Conservation (phyloP, 495 filamentous ascomycete species). For the Tuber microsphaerosporum region DNA sequence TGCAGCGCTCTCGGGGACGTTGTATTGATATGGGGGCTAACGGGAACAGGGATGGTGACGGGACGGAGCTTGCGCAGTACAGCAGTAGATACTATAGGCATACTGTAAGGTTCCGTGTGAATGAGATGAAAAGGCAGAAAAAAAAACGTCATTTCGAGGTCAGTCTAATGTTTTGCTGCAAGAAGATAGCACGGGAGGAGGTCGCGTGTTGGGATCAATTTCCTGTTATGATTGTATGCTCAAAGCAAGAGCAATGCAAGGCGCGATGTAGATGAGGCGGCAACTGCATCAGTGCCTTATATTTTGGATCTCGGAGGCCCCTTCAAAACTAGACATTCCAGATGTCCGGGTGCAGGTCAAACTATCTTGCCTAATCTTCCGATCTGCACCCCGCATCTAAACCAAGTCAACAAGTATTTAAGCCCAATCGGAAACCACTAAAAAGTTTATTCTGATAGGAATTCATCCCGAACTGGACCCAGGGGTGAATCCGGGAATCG, state of each 20-base stretch:
- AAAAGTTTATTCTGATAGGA: not conserved
- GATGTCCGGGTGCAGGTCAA: not conserved
- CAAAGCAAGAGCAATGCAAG: not conserved
- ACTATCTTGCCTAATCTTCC: not conserved
- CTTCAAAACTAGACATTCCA: not conserved
- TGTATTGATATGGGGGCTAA: not conserved
- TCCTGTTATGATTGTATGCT: not conserved
- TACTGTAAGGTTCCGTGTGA: not conserved
- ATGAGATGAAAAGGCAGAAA: not conserved
- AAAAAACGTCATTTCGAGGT: not conserved
- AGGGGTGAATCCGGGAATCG: not conserved
- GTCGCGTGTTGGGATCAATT: not conserved
- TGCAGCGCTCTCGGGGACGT: not conserved
- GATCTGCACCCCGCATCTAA: not conserved
- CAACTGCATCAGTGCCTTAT: not conserved
- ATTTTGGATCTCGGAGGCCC: not conserved
- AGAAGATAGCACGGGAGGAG: not conserved
- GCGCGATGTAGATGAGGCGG: not conserved
- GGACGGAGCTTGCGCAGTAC: not conserved
- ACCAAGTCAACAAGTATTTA: not conserved
- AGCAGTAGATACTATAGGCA: not conserved
- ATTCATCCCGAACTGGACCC: not conserved
- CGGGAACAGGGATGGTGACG: not conserved
- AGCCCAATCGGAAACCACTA: not conserved
- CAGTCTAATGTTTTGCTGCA: not conserved